Percentiles rank a stretch among this genome's conserved stretches.
Conservation (phyloP, 768 basidiomycete species). For the Podaxis sp. region DNA sequence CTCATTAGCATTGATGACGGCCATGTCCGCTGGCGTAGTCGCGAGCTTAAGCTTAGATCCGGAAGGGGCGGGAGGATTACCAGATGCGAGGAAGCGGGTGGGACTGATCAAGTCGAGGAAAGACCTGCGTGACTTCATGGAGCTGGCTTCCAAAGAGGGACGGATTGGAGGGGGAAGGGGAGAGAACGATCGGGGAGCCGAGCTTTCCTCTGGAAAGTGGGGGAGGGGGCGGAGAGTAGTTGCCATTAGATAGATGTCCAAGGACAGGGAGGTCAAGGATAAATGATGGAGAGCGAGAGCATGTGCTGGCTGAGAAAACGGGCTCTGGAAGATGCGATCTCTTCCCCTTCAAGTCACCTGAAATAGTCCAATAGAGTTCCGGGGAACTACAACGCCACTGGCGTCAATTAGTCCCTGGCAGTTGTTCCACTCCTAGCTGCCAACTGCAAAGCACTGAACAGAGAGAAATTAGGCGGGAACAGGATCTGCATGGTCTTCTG, state of each 20-base stretch:
- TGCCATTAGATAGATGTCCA: conserved; percentile 1
- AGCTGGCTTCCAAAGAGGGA: conserved; percentile 10
- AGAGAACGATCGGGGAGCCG: conserved; percentile 8
- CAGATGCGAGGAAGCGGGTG: not conserved
- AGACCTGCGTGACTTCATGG: conserved; percentile 16
- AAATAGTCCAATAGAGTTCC: not conserved
- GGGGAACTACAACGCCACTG: not conserved
- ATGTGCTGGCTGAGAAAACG: conserved; percentile 3
- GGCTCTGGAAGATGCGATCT: not conserved
- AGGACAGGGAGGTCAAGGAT: not conserved
- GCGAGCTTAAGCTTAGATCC: conserved; percentile 12
- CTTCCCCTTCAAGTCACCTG: not conserved
- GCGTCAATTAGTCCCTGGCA: not conserved
- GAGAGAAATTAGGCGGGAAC: not conserved
- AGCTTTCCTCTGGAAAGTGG: conserved; percentile 10
- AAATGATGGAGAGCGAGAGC: conserved; percentile 9
- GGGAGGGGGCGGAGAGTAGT: conserved; percentile 7
- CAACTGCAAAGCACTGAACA: not conserved
- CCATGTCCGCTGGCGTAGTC: conserved; percentile 1
- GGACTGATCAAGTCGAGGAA: conserved; percentile 9
- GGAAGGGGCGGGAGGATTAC: not conserved
- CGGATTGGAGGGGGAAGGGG: conserved; percentile 3
- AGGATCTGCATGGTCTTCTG: conserved; percentile 5
- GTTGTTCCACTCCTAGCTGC: not conserved
- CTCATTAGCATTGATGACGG: not conserved